Conservation (phyloP, 768 basidiomycete species). For the Pisolithus orientalis region DNA sequence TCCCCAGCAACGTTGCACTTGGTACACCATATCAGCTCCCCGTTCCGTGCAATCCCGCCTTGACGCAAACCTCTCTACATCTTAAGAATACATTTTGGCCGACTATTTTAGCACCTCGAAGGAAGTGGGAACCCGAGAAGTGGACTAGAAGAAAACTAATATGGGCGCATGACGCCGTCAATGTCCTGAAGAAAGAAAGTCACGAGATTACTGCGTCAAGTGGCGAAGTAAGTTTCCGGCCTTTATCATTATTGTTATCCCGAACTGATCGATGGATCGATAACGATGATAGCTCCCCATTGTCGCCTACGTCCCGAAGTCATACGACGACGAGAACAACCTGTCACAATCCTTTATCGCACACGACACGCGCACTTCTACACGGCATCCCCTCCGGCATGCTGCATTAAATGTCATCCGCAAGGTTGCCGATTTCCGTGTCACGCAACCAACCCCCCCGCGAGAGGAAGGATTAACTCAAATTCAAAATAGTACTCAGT, state of each 20-base stretch:
- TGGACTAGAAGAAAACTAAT: constrained; percentile 62
- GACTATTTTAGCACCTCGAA: constrained; percentile 62
- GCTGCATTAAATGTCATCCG: constrained; percentile 74
- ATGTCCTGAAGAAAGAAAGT: constrained; percentile 45
- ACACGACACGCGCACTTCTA: constrained; percentile 64
- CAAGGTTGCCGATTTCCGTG: constrained; percentile 52
- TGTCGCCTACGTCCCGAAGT: constrained; percentile 60
- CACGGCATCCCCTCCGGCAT: constrained; percentile 77
- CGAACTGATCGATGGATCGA: background rate
- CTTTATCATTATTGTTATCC: background rate
- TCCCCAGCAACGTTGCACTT: constrained; percentile 46
- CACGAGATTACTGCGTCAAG: constrained; percentile 32
- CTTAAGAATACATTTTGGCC: constrained; percentile 84
- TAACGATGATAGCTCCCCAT: constrained; percentile 55
- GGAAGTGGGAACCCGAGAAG: constrained; percentile 57
- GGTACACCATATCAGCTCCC: constrained; percentile 46
- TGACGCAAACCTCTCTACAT: constrained; percentile 57
- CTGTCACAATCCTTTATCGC: constrained; percentile 40
- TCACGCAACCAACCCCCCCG: constrained; percentile 13
- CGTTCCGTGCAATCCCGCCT: constrained; percentile 64
- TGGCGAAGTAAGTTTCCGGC: constrained; percentile 51
- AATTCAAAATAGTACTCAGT: constrained; percentile 62
- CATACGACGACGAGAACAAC: constrained; percentile 33
- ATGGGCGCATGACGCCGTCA: constrained; percentile 76
- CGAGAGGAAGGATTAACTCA: constrained; percentile 9